Percentiles rank a stretch among this genome's conserved stretches.
These are phyloP conservation scores for Xerocomus nothofagi DNA, from an alignment of 1,284 basidiomycete genomes.

Conservation along the genomic window DNA sequence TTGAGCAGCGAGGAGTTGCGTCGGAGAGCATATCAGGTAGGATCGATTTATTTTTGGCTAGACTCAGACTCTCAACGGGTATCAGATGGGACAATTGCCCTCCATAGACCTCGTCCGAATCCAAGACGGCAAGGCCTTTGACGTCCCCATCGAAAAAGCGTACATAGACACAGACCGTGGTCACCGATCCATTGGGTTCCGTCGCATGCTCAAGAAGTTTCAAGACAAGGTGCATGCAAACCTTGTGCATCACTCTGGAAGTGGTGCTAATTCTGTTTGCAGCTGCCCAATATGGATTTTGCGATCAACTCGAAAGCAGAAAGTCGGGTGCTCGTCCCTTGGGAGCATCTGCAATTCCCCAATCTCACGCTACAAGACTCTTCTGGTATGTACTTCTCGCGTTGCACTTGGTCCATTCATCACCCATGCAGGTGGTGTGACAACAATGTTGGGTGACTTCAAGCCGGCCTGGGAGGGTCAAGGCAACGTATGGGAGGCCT, in stretches of 20 bases:
- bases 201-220: slow-evolving; percentile 73
- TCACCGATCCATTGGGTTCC: slow-evolving; percentile 76
- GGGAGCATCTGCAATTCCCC: slow-evolving; percentile 72
- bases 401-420: slow-evolving; percentile 2
- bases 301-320: slow-evolving; percentile 91
- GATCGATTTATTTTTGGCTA: slow-evolving; percentile 16
- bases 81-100: slow-evolving; percentile 72
- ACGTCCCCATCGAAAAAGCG: slow-evolving; percentile 60
- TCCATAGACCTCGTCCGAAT: slow-evolving; percentile 86
- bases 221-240: slow-evolving; percentile 52
- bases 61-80: no score
- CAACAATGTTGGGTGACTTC: slow-evolving; percentile 69
- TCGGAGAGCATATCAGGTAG: slow-evolving; percentile 66
- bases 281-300: slow-evolving; percentile 90
- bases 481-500: slow-evolving; percentile 90
- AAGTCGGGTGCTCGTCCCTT: slow-evolving; percentile 86
- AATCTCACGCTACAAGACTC: slow-evolving; percentile 65
- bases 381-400: slow-evolving; percentile 40
- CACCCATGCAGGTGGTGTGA: slow-evolving; percentile 49
- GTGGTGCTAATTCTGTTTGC: slow-evolving; percentile 14
- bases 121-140: slow-evolving; percentile 59
- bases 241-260: background rate
- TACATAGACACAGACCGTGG: slow-evolving; percentile 70
- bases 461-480: slow-evolving; percentile 80
- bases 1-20: slow-evolving; percentile 74